Conservation (phyloP, 441 rosid genomes). For the Populus trichocarpa region DNA sequence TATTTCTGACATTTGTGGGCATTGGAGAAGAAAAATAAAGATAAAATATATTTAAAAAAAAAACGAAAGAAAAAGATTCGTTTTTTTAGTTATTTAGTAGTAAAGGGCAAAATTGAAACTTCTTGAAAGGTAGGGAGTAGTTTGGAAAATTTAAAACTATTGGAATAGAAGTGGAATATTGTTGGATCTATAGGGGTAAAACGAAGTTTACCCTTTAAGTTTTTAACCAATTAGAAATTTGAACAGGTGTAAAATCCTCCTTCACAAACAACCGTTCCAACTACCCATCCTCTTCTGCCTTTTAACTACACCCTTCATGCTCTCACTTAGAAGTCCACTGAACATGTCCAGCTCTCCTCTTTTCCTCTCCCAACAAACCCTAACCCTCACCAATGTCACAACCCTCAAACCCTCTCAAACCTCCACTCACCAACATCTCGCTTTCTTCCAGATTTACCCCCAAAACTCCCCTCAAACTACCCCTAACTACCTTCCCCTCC, state of each 20-base stretch:
- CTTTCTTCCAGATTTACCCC: conserved; percentile 30
- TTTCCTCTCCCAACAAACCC: conserved; percentile 22
- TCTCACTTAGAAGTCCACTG: conserved; percentile 3
- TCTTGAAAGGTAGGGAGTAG: neutral
- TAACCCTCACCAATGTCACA: conserved; percentile 39
- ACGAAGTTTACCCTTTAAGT: neutral
- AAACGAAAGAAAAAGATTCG: no score
- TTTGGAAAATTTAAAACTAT: neutral
- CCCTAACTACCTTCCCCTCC: conserved; percentile 20
- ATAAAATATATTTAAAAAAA: no score
- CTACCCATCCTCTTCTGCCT: conserved; percentile 3
- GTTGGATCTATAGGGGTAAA: neutral
- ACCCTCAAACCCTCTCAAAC: conserved; percentile 28
- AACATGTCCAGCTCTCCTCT: conserved; percentile 30
- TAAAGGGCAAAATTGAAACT: neutral
- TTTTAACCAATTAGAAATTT: neutral
- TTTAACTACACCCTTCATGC: neutral
- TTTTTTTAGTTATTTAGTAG: no score
- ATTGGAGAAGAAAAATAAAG: no score
- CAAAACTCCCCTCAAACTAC: conserved; percentile 16
- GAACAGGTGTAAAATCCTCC: conserved; percentile 35
- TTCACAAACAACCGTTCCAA: conserved; percentile 37
- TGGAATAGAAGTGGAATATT: neutral
- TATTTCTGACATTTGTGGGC: no score
- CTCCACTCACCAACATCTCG: conserved; percentile 9